Conservation (phyloP, 2,329 filamentous ascomycete genomes). For the Plectosphaerella sp. region DNA sequence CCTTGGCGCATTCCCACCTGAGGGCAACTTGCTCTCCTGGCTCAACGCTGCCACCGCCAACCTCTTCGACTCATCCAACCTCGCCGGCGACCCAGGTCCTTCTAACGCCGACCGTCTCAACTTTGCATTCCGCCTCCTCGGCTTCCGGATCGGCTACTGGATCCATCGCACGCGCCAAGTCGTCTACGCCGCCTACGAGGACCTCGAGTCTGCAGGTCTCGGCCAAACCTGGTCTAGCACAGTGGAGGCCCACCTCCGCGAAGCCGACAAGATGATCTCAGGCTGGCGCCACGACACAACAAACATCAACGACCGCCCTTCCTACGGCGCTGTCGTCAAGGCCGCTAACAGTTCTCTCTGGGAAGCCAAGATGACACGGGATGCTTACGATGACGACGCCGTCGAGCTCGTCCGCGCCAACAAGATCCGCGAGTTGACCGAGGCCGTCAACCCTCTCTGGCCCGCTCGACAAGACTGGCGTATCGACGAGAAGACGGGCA, state of each 20-base stretch:
- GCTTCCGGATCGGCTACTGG: conserved; percentile 20
- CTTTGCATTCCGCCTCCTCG: conserved; percentile 16
- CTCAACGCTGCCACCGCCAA: neutral
- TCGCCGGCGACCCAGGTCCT: conserved; percentile 3
- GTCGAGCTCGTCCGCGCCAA: conserved; percentile 21
- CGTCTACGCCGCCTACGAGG: neutral
- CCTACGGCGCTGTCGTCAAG: conserved; percentile 23
- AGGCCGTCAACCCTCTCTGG: conserved; percentile 37
- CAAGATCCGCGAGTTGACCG: conserved; percentile 37
- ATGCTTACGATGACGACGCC: neutral
- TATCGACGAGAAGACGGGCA: conserved; percentile 10
- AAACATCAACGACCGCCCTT: conserved; percentile 10
- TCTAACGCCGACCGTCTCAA: neutral
- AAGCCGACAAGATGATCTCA: conserved; percentile 5
- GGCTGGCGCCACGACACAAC: conserved; percentile 15
- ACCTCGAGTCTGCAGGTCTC: conserved; percentile 10
- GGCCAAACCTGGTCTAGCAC: neutral
- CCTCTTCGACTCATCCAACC: conserved; percentile 5
- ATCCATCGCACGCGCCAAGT: conserved; percentile 4
- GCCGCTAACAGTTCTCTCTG: conserved; percentile 21
- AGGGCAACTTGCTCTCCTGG: neutral
- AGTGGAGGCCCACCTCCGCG: conserved; percentile 1
- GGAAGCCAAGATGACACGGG: neutral
- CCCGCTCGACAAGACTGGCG: conserved; percentile 25
- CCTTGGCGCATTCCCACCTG: neutral